Evolutionary conservation across 495 filamentous ascomycete genomes (phyloP), one percentile per base, ranked within the genome.

Genomic region (Xanthoparmelia taractica): DNA sequence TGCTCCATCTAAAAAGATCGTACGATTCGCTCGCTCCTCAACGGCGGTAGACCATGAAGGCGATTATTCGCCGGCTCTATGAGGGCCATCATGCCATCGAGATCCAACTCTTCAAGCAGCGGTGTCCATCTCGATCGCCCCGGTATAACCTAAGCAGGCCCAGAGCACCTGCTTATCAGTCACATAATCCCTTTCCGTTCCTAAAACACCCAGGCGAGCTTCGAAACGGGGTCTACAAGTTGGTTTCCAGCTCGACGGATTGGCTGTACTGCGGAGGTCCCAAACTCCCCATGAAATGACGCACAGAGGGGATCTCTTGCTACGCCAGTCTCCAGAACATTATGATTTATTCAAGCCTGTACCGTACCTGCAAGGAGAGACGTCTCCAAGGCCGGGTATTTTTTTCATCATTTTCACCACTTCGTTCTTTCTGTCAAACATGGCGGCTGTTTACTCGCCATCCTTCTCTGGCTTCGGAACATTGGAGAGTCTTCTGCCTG

Each of bases 211-310:
- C 48, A 17, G 0, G 13, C 17, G 48, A 52, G 12, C 1, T 52
- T 18, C 48, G 48, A 4, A 29, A 31, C 27, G 13, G 5, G 27
- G 31, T 52, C 25, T 52, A 52, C 13, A 31, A 6, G 4, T 7
- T 52, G 4, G 48, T 18, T 2, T 11, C 38, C 10, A 10, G 13
- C 31, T 15, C 48, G 10, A 11, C 17, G 6, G 48, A 17, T 1
- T 11, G 0, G 1, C 8, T 15, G 13, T 6, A 15, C 1, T 8
- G 5, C 0, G 0, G 10, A 52, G 17, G 6, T 7, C 1, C 4
- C 12, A 15, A 29, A 10, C 11, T 0, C 0, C 48, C 48, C 17
- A 2, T 7, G 4, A 17, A 2, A 52, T 25, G 48, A 17, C 48
- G 31, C 25, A 52, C 48, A 2, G 48, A 29, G 27, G 25, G 48